These are phyloP conservation scores for Excoecaria cochinchinensis DNA, from an alignment of 345 rosid species.

Conservation along the genomic window DNA sequence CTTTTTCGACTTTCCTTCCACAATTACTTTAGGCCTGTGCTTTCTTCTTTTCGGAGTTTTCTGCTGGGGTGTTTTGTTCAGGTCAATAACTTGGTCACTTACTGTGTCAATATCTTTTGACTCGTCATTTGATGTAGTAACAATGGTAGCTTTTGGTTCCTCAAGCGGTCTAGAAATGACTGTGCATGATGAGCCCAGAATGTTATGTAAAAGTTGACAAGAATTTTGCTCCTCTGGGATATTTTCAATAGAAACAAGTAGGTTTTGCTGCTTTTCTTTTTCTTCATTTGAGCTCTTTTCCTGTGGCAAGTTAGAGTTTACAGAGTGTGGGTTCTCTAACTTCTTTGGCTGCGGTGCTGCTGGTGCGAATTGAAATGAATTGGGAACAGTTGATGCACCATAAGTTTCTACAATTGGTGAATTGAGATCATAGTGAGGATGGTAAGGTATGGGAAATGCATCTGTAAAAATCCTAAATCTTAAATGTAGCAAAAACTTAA, in stretches of 20 bases:
- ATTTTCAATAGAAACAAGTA: conserved; percentile 19
- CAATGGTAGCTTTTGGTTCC: conserved; percentile 39
- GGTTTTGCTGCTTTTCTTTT: conserved; percentile 27
- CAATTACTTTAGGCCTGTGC: conserved; percentile 33
- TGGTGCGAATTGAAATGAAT: conserved; percentile 37
- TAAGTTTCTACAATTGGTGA: conserved; percentile 46
- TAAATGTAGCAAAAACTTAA: not conserved
- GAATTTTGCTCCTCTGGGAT: conserved; percentile 28
- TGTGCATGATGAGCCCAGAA: conserved; percentile 43
- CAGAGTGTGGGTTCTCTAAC: conserved; percentile 3
- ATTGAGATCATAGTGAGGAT: conserved; percentile 43
- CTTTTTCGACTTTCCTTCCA: conserved; percentile 37
- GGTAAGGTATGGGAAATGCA: conserved; percentile 41
- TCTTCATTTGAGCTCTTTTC: conserved; percentile 28
- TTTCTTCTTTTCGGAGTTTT: conserved; percentile 29
- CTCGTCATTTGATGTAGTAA: conserved; percentile 31
- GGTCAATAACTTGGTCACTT: conserved; percentile 33
- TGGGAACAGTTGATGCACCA: conserved; percentile 25
- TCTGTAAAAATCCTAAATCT: conserved; percentile 38
- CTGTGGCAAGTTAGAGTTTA: not conserved
- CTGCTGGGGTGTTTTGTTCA: conserved; percentile 23
- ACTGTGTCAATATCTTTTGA: conserved; percentile 31
- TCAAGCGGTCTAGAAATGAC: conserved; percentile 31
- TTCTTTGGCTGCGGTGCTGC: conserved; percentile 32
- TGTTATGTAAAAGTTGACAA: conserved; percentile 37